Base-by-base conservation (phyloP, 1,284 basidiomycete genomes). In the Ceraceosorus guamensis region DNA sequence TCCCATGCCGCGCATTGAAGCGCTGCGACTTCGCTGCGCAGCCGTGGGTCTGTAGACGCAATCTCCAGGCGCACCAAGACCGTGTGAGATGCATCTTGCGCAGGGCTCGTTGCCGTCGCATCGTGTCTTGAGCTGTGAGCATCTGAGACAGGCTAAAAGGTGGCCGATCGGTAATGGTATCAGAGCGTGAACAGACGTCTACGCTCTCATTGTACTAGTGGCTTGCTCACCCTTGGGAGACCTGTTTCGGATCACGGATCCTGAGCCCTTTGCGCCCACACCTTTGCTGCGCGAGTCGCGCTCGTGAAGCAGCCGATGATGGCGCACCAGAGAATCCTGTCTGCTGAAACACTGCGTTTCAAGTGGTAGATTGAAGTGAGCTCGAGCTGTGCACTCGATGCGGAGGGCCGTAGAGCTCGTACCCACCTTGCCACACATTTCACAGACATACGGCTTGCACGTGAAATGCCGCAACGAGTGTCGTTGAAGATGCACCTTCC, bases 71-170 rank as follows among this genome's bases (percentile, higher is more conserved):
- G 11, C 39, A 16, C 39, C 39, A 16, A 41, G 39, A 16, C 16
- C 16, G 39, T 41, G 39, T 16, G 39, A 41, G 11, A 41, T 33
- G 41, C 52, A 53, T 16, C 52, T 44, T 24, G 46, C n/a, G 37
- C 52, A 53, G n/a, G 52, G 52, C 48, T n/a, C 13, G 18, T 53
- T 53, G 8, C 52, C 52, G 35, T 53, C 52, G 37, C 52, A 53
- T 16, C 48, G 46, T 31, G 33, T 44, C 16, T 34, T 45, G 37
- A 53, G 11, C 32, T 46, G 46, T 3, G 16, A 35, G 52, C 52
- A 53, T 13, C 39, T 18, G n/a, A 45, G 32, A 33, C 52, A 53
- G n/a, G 44, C 33, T 11, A 10, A 7, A 48, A 16, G 8, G 6
- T 10, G 4, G n/a, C 2, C 3, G 16, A 3, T 16, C 11, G 5